Evolutionary conservation across 139 green algal genomes (phyloP).

Genomic region (Chlamydomonas applanata): DNA sequence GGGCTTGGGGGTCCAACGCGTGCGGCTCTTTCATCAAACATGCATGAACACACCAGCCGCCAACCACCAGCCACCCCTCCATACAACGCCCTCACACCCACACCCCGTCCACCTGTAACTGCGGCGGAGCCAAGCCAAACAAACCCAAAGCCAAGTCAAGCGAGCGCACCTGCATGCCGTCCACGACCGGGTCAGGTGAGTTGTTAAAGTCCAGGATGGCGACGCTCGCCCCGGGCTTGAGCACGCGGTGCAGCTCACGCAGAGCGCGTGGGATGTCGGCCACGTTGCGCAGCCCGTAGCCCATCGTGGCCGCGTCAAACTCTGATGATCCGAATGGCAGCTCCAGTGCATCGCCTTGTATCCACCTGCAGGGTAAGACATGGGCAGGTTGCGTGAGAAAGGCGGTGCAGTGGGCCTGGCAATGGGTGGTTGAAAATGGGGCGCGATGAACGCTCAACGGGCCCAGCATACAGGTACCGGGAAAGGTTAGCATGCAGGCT

Average conservation of each 20-base stretch:
- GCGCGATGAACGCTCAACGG: not conserved
- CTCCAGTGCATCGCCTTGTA: conserved; percentile 90
- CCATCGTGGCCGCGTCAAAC: conserved; percentile 94
- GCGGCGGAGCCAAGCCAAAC: too few species aligned
- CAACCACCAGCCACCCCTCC: too few species aligned
- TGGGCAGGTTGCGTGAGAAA: not conserved
- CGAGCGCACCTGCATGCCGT: conserved; percentile 56
- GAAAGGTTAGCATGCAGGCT: too few species aligned
- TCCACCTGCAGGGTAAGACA: conserved; percentile 53
- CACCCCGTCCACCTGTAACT: too few species aligned
- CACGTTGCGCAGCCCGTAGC: conserved; percentile 96
- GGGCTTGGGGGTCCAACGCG: not conserved
- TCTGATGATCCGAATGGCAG: conserved; percentile 78
- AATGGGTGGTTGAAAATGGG: not conserved
- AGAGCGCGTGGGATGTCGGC: conserved; percentile 39
- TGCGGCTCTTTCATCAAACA: too few species aligned
- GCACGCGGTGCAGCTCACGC: conserved; percentile 84
- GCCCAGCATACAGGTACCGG: not conserved
- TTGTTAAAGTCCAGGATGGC: conserved; percentile 99
- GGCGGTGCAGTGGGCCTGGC: not conserved
- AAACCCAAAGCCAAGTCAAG: too few species aligned
- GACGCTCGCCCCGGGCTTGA: conserved; percentile 62
- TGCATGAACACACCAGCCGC: too few species aligned
- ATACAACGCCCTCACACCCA: too few species aligned
- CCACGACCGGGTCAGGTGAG: conserved; percentile 53